phyloP scores from a whole-genome alignment of 1,139 yeast genomes.

The Diutina mesorugosa region DNA sequence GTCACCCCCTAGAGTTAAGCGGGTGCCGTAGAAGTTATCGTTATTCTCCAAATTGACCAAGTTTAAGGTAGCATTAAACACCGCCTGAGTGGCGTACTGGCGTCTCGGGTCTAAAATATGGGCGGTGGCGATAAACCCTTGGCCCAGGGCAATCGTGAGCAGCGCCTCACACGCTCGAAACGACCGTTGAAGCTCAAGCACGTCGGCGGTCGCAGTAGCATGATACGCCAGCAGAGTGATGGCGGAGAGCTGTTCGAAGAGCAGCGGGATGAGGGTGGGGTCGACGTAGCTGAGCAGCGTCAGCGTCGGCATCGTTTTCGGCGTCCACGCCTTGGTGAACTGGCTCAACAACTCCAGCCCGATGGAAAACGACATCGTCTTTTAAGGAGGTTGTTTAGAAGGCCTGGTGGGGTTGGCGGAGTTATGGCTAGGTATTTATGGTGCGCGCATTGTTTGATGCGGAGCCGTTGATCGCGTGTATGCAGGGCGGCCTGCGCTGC shows the following conservation, averaged over 20 bases:
- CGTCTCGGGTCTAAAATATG: background rate
- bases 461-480: background rate
- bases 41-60: background rate
- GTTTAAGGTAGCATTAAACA: background rate
- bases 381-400: too few species aligned
- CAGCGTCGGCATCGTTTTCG: background rate
- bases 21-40: conserved; percentile 7
- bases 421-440: background rate
- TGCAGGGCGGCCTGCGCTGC: background rate
- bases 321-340: background rate
- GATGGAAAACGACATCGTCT: background rate
- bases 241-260: background rate
- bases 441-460: background rate
- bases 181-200: background rate
- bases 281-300: background rate
- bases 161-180: background rate
- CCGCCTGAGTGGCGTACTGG: background rate
- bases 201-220: background rate
- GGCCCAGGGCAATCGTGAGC: background rate
- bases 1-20: conserved; percentile 6
- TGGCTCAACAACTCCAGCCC: background rate
- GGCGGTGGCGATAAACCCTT: background rate
- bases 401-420: background rate
- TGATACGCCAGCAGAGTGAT: background rate
- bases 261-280: background rate